Evolutionary conservation across 2,329 filamentous ascomycete genomes (phyloP).

Genomic region (Setomelanomma holmii): DNA sequence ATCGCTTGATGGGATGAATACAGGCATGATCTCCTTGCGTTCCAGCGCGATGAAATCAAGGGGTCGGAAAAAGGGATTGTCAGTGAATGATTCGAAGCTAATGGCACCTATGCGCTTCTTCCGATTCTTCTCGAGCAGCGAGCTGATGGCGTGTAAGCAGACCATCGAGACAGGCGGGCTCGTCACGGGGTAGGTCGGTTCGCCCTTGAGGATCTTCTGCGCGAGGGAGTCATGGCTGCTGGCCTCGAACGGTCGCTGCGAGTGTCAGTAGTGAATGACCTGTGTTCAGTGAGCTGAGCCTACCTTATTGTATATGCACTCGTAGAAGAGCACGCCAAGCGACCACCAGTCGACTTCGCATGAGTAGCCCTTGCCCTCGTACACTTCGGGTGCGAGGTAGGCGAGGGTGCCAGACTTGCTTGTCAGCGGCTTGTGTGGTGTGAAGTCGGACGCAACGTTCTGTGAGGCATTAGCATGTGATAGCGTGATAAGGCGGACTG

Average conservation of each 20-base stretch:
- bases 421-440: slow-evolving; percentile 80
- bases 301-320: slow-evolving; percentile 99
- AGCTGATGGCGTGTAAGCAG: slow-evolving; percentile 87
- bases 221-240: slow-evolving; percentile 82
- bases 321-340: slow-evolving; percentile 95
- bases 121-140: slow-evolving; percentile 81
- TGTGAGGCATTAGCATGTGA: slow-evolving; percentile 54
- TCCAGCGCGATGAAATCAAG: slow-evolving; percentile 87
- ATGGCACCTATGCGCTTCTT: slow-evolving; percentile 82
- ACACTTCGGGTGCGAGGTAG: slow-evolving; percentile 95
- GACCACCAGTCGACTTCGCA: slow-evolving; percentile 98
- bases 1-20: slow-evolving; percentile 92
- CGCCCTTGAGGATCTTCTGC: slow-evolving; percentile 79
- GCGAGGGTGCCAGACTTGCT: slow-evolving; percentile 97
- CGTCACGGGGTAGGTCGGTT: slow-evolving; percentile 89
- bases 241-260: slow-evolving; percentile 88
- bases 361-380: slow-evolving; percentile 86
- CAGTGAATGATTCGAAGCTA: slow-evolving; percentile 81
- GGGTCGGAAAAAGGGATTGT: slow-evolving; percentile 86
- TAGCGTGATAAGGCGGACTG: neutral
- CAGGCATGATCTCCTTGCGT: slow-evolving; percentile 84
- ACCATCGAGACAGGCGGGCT: slow-evolving; percentile 86
- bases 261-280: neutral
- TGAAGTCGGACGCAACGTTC: slow-evolving; percentile 96
- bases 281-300: slow-evolving; percentile 28